Base-by-base conservation (phyloP, 169 alveolate species). In the Haemoproteus tartakovskyi region DNA sequence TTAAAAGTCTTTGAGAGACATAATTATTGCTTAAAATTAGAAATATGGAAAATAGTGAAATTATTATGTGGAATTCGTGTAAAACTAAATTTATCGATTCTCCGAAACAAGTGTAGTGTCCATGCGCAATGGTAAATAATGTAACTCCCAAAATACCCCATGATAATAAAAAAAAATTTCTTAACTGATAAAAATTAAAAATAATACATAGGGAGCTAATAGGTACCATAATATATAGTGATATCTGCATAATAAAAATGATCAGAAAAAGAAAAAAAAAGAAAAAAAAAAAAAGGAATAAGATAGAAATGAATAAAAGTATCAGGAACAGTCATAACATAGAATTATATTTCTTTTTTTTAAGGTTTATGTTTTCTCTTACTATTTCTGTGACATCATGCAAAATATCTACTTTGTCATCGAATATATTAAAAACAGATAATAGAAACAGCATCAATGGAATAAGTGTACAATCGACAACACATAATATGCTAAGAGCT, bases 171-270 rank as follows among this genome's bases (percentile, higher is more conserved):
- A 41, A 16, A 14, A 67, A n/a, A 46, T 67, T 67, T 18, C 50
- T 67, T 33, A 67, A 47, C 21, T 67, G 64, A 19, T 16, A 3
- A 14, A 52, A 67, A 14, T 67, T 67, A 26, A 24, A 40, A 40
- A 67, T 19, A 27, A 52, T 67, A 14, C 59, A 33, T 11, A 67
- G 3, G 1, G 70, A 52, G 43, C 36, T 48, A 40, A 67, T 52
- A 14, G 82, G 82, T 16, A 60, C 41, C 82, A 67, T 67, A 26
- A 67, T 11, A 21, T 37, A 67, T 22, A 67, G 29, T 21, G 82
- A 64, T 2, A 67, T 14, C 82, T 67, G 43, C n/a, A n/a, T n/a
- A n/a, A n/a, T n/a, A n/a, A n/a, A n/a, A n/a, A n/a, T n/a, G n/a
- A n/a, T n/a, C n/a, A n/a, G n/a, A n/a, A n/a, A n/a, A n/a, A n/a